Conservation (phyloP, 495 filamentous ascomycete genomes). For the Pseudoneurospora amorphoporcata region DNA sequence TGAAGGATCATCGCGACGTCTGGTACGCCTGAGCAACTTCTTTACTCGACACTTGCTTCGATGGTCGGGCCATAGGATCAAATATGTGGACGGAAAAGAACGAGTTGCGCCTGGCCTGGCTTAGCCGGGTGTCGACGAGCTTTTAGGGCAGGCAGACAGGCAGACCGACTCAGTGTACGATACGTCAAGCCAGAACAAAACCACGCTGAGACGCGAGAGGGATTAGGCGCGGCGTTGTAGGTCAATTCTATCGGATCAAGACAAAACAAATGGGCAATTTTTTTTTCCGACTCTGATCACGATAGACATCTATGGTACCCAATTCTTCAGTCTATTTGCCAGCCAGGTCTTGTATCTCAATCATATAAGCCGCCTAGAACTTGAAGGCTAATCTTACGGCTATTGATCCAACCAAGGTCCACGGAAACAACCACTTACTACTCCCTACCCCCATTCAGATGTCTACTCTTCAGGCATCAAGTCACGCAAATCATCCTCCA, state of each 20-base stretch:
- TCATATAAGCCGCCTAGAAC: background rate
- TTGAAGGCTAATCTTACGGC: background rate
- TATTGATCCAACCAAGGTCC: background rate
- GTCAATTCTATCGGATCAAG: background rate
- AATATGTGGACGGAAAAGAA: background rate
- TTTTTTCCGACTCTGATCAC: background rate
- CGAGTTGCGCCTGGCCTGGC: background rate
- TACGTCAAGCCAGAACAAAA: conserved; percentile 4
- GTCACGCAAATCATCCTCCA: conserved; percentile 47
- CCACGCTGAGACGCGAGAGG: background rate
- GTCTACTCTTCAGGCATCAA: background rate
- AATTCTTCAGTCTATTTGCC: background rate
- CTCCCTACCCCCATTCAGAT: background rate
- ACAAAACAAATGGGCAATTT: background rate
- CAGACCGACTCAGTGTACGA: conserved; percentile 7
- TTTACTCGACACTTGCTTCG: background rate
- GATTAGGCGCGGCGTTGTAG: background rate
- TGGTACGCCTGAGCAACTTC: background rate
- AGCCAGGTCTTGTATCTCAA: background rate
- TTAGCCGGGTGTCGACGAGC: background rate
- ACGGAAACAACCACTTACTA: background rate
- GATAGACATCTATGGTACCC: background rate
- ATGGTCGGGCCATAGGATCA: background rate
- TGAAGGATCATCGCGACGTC: background rate
- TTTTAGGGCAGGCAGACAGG: background rate